Evolutionary conservation across 768 basidiomycete species (phyloP).

Genomic region (Rhodocollybia butyracea): DNA sequence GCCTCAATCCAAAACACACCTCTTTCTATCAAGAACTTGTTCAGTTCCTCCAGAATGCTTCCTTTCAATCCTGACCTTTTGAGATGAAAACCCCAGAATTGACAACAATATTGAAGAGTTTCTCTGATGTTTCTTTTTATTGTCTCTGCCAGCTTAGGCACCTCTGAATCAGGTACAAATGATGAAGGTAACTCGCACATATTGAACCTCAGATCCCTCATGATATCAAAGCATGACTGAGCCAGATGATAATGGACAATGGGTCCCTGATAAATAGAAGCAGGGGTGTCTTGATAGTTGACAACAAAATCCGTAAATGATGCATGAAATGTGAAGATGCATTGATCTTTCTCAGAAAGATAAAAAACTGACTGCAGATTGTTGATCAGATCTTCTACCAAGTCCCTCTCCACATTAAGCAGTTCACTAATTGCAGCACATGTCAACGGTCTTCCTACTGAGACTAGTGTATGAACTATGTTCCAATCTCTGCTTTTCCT

Average conservation of each 20-base stretch:
- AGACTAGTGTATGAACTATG: not conserved
- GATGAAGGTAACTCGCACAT: slow-evolving; percentile 8
- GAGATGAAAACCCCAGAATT: slow-evolving; percentile 1
- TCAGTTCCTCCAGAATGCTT: not conserved
- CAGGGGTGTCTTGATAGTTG: not conserved
- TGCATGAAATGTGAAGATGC: not conserved
- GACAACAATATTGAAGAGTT: slow-evolving; percentile 5
- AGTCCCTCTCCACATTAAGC: not conserved
- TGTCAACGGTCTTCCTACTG: not conserved
- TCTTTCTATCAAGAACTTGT: not conserved
- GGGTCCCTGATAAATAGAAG: not conserved
- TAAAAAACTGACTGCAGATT: slow-evolving; percentile 1
- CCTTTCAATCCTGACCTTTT: not conserved
- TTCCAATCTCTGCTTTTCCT: not conserved
- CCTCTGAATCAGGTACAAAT: not conserved
- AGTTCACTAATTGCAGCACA: not conserved
- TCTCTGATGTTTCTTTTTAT: not conserved
- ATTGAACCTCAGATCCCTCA: slow-evolving; percentile 6
- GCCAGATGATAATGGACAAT: not conserved
- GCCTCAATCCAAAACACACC: slow-evolving; percentile 8
- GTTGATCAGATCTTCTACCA: not conserved
- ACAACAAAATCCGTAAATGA: slow-evolving; percentile 4
- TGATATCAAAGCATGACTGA: not conserved
- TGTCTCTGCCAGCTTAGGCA: not conserved
- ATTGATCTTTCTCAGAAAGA: not conserved